Percentiles rank a stretch among this genome's conserved stretches.
These are phyloP conservation scores for Epithele typhae DNA, from an alignment of 768 basidiomycete species.

Conservation along the genomic window DNA sequence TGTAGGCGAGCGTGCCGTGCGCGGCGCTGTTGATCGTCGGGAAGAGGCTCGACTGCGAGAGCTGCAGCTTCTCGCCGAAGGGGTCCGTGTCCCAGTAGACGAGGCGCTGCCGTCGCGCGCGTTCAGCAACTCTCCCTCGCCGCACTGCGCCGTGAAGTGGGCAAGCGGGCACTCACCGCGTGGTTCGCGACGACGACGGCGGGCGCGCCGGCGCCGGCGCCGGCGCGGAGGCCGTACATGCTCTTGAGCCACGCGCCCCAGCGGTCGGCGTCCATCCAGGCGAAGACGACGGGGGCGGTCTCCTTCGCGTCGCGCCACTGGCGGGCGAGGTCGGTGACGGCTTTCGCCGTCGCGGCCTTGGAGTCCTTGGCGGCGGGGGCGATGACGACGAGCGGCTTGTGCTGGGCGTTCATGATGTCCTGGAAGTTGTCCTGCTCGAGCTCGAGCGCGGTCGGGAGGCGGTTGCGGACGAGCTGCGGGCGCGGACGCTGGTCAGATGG, in stretches of 20 bases:
- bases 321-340: conserved; percentile 60
- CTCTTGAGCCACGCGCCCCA: conserved; percentile 91
- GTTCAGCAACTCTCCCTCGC: conserved; percentile 1
- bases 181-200: conserved; percentile 79
- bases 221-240: conserved; percentile 70
- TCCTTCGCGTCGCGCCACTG: conserved; percentile 29
- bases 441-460: conserved; percentile 70
- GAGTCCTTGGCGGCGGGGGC: conserved; percentile 41
- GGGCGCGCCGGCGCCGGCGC: conserved; percentile 22
- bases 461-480: conserved; percentile 37
- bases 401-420: conserved; percentile 77
- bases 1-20: conserved; percentile 42
- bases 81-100: conserved; percentile 75
- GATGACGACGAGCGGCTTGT: conserved; percentile 75
- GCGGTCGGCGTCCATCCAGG: conserved; percentile 82
- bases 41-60: conserved; percentile 57
- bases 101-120: conserved; percentile 41
- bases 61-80: conserved; percentile 46
- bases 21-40: conserved; percentile 67
- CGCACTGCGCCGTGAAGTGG: background rate
- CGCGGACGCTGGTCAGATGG: background rate
- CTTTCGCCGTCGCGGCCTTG: conserved; percentile 31
- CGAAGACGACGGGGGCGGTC: conserved; percentile 67
- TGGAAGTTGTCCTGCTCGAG: conserved; percentile 79
- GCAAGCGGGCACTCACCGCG: conserved; percentile 42